Evolutionary conservation across 176 grass and related monocot species (phyloP).

Genomic region (Oryza nivara): DNA sequence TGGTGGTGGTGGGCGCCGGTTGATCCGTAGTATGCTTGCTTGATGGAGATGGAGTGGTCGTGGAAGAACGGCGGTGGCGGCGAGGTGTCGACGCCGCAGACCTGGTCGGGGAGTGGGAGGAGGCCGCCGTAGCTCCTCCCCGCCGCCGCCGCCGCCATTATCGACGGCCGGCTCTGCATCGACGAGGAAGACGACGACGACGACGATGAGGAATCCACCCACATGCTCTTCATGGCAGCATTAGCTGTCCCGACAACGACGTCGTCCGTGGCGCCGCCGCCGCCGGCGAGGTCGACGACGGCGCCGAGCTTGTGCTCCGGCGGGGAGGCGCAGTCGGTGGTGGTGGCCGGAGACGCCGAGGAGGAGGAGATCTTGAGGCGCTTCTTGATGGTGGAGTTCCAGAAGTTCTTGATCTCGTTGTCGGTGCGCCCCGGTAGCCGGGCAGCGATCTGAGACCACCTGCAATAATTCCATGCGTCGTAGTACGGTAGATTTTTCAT

Average conservation of each 20-base stretch:
- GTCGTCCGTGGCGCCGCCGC: conserved; percentile 33
- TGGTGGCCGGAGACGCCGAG: conserved; percentile 13
- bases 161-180: conserved; percentile 32
- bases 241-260: not conserved
- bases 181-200: conserved; percentile 59
- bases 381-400: conserved; percentile 99
- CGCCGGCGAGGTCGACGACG: conserved; percentile 1
- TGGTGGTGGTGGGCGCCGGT: not conserved
- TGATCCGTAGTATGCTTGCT: conserved; percentile 33
- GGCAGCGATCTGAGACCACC: conserved; percentile 97
- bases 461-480: conserved; percentile 30
- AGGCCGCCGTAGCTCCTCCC: conserved; percentile 51
- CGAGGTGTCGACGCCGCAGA: conserved; percentile 1
- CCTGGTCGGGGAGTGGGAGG: conserved; percentile 67
- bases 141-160: not conserved
- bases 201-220: conserved; percentile 67
- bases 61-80: conserved; percentile 51
- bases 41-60: conserved; percentile 24
- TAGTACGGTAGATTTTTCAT: conserved; percentile 37
- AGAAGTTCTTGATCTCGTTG: conserved; percentile 99
- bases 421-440: conserved; percentile 89
- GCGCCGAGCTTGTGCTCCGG: conserved; percentile 50
- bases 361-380: conserved; percentile 63
- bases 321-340: conserved; percentile 40
- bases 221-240: conserved; percentile 33